A percentile compares a stretch with the other conserved stretches of the same genome.
phyloP scores from a whole-genome alignment of 2,329 filamentous ascomycete genomes.

The Paraphoma chrysanthemicola region DNA sequence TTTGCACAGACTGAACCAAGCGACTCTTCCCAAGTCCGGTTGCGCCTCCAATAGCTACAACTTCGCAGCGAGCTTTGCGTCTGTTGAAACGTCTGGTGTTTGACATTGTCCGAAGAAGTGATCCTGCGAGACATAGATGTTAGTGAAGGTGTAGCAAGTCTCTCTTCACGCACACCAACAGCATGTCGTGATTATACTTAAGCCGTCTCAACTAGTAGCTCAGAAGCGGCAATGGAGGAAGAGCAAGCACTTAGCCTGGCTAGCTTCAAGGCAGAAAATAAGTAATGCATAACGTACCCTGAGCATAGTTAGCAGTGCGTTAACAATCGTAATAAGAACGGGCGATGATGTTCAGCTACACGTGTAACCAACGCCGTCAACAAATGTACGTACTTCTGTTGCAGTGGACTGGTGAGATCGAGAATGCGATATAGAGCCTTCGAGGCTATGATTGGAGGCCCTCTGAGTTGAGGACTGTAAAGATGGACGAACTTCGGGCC shows the following conservation, averaged over 20 bases:
- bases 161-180: no score
- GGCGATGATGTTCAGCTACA: no score
- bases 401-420: conserved; percentile 30
- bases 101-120: conserved; percentile 31
- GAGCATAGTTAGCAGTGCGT: no score
- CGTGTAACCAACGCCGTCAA: no score
- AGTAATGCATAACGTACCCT: no score
- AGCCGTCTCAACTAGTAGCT: no score
- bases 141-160: no score
- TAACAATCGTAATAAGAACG: no score
- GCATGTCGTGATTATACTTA: no score
- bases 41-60: conserved; percentile 64
- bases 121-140: conserved; percentile 1
- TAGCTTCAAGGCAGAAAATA: no score
- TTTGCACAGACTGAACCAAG: conserved; percentile 65
- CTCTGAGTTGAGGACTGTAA: conserved; percentile 25
- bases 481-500: conserved; percentile 27
- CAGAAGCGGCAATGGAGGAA: no score
- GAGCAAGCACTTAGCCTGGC: no score
- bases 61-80: conserved; percentile 63
- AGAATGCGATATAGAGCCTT: conserved; percentile 31
- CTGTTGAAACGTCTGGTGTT: conserved; percentile 51
- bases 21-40: conserved; percentile 68
- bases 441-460: conserved; percentile 40
- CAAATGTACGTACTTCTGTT: conserved; percentile 13